Conservation (phyloP, 768 basidiomycete genomes). For the Trametopsis cervina region DNA sequence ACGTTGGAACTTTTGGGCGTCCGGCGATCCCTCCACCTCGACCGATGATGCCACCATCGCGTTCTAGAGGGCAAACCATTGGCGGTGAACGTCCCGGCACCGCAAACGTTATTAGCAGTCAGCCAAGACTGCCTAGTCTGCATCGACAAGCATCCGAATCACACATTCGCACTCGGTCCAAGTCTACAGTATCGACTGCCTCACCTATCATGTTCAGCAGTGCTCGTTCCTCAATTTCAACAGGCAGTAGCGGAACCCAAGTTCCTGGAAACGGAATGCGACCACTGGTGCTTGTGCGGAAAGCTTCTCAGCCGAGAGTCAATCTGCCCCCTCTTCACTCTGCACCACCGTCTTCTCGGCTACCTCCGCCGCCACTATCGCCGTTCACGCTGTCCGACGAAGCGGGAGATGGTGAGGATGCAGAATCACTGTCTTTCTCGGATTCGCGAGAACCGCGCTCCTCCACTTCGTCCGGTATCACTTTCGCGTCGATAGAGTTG, state of each 20-base stretch:
- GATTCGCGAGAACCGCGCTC: slow-evolving; percentile 11
- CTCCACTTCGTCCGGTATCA: slow-evolving; percentile 21
- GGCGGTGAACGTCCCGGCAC: slow-evolving; percentile 3
- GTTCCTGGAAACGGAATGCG: slow-evolving; percentile 2
- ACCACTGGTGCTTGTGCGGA: slow-evolving; percentile 20
- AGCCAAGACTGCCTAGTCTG: slow-evolving; percentile 8
- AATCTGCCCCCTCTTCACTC: slow-evolving; percentile 18
- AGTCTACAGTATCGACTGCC: slow-evolving; percentile 13
- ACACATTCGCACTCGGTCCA: slow-evolving; percentile 6
- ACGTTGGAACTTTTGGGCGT: not conserved
- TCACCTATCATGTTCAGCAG: slow-evolving; percentile 12
- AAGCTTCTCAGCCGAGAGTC: slow-evolving; percentile 19
- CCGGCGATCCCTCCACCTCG: not conserved
- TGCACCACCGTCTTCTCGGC: slow-evolving; percentile 18
- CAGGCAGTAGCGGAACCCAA: not conserved
- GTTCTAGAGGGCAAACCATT: slow-evolving; percentile 20
- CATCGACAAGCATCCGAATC: slow-evolving; percentile 18
- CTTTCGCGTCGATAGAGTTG: slow-evolving; percentile 20
- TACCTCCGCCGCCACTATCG: slow-evolving; percentile 19
- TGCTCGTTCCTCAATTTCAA: slow-evolving; percentile 9
- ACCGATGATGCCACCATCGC: not conserved
- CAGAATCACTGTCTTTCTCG: slow-evolving; percentile 16
- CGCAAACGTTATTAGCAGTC: not conserved
- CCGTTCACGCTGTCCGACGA: slow-evolving; percentile 10
- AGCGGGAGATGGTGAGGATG: not conserved